These are phyloP conservation scores for Ceratobasidium sp. DNA, from an alignment of 1,284 basidiomycete genomes.

Conservation along the genomic window DNA sequence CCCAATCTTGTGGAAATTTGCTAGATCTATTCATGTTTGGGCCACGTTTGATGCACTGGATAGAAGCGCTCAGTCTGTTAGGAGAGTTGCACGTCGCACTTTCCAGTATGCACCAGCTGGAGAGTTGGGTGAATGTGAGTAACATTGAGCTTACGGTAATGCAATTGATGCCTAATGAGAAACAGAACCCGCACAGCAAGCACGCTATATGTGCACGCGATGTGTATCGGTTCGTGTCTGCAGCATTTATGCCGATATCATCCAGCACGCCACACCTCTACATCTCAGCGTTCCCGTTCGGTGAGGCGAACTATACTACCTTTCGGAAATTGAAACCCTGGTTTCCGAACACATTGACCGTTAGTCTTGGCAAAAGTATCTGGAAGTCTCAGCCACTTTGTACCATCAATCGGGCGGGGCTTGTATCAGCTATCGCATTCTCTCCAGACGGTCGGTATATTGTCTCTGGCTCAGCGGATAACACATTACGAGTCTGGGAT, in stretches of 20 bases:
- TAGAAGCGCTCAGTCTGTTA: slow-evolving; percentile 2
- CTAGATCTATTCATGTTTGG: neutral
- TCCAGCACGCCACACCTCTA: slow-evolving; percentile 28
- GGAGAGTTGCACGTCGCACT: neutral
- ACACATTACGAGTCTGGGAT: slow-evolving; percentile 42
- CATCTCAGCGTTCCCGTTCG: slow-evolving; percentile 16
- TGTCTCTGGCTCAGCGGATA: slow-evolving; percentile 42
- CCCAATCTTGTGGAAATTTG: too few species aligned
- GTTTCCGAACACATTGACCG: neutral
- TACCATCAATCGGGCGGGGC: neutral
- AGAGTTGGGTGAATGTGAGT: neutral
- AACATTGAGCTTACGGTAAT: neutral
- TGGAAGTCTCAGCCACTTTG: too few species aligned
- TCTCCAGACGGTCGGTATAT: slow-evolving; percentile 23
- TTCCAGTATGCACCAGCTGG: neutral
- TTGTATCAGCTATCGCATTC: neutral
- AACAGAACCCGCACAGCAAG: neutral
- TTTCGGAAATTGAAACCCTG: neutral
- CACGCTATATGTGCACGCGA: neutral
- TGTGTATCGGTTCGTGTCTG: neutral
- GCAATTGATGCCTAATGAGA: neutral
- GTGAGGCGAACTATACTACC: neutral
- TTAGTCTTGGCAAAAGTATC: neutral
- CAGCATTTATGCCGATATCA: neutral
- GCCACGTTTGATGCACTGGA: neutral